Conservation (phyloP, 73 alveolate genomes). For the Effrenium voratum region DNA sequence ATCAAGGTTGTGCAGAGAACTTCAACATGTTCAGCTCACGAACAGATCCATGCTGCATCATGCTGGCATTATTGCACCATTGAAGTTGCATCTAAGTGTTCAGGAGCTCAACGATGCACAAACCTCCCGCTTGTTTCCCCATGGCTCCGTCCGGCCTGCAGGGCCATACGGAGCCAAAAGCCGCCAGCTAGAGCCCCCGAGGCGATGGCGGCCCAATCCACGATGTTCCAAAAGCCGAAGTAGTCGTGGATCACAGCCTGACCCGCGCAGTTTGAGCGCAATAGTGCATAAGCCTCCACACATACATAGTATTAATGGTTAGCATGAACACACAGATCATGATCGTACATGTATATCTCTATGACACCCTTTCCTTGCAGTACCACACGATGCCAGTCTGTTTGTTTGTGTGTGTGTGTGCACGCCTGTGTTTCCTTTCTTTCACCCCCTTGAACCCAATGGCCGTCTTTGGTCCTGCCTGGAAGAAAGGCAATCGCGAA, state of each 20-base stretch:
- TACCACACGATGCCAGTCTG: too few relatives aligned
- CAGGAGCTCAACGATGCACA: too few relatives aligned
- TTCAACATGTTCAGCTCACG: too few relatives aligned
- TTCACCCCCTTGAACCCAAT: neutral
- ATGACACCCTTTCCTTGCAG: too few relatives aligned
- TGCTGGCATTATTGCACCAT: too few relatives aligned
- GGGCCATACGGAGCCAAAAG: neutral
- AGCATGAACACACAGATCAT: neutral
- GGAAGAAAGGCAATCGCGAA: neutral
- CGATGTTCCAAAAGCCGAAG: slow-evolving; percentile 52
- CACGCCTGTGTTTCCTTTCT: neutral
- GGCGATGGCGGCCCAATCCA: slow-evolving; percentile 53
- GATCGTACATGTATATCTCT: too few relatives aligned
- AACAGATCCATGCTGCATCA: too few relatives aligned
- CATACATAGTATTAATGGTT: neutral
- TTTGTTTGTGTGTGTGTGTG: too few relatives aligned
- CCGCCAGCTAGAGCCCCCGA: slow-evolving; percentile 13
- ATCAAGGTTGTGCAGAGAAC: too few relatives aligned
- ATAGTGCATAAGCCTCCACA: neutral
- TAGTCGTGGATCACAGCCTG: slow-evolving; percentile 14
- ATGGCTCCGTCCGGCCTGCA: neutral
- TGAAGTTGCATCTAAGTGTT: too few relatives aligned
- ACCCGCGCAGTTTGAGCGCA: neutral
- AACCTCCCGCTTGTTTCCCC: too few relatives aligned
- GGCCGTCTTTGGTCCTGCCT: neutral